A percentile compares a stretch with the other conserved stretches of the same genome.
These are phyloP conservation scores for Spirogloea muscicola DNA, from an alignment of 139 green algal species.

Conservation along the genomic window DNA sequence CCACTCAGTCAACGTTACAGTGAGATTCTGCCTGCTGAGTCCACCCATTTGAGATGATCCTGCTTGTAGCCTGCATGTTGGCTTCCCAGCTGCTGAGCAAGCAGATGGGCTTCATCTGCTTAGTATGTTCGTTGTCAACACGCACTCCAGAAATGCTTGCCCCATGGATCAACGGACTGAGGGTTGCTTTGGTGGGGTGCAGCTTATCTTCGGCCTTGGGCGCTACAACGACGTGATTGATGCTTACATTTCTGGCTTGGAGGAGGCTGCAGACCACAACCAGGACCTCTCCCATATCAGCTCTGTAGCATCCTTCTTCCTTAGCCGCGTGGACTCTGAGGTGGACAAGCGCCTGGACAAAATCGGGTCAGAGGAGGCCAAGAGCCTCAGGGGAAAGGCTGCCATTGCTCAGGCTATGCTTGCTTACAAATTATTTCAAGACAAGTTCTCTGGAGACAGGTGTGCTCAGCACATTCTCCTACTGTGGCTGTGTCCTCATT, in stretches of 20 bases:
- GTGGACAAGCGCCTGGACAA: constrained; percentile 32
- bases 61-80: too few species aligned
- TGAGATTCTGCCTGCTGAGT: too few species aligned
- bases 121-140: too few species aligned
- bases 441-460: constrained; percentile 33
- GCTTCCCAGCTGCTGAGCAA: too few species aligned
- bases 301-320: constrained; percentile 41
- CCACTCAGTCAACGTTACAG: constrained; percentile 28
- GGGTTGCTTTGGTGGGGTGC: too few species aligned
- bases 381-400: too few species aligned
- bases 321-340: constrained; percentile 30
- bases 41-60: too few species aligned
- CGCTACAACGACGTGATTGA: constrained; percentile 43
- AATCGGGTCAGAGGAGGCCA: constrained; percentile 13
- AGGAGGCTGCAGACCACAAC: constrained; percentile 20
- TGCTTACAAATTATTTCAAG: constrained; percentile 35
- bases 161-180: too few species aligned
- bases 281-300: constrained; percentile 28
- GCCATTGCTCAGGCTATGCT: constrained; percentile 33
- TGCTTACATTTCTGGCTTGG: constrained; percentile 42
- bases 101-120: too few species aligned
- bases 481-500: too few species aligned
- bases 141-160: too few species aligned
- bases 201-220: constrained; percentile 41
- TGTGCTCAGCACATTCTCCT: neutral